Conservation (phyloP, 495 filamentous ascomycete genomes). For the Trypethelium eluteriae region DNA sequence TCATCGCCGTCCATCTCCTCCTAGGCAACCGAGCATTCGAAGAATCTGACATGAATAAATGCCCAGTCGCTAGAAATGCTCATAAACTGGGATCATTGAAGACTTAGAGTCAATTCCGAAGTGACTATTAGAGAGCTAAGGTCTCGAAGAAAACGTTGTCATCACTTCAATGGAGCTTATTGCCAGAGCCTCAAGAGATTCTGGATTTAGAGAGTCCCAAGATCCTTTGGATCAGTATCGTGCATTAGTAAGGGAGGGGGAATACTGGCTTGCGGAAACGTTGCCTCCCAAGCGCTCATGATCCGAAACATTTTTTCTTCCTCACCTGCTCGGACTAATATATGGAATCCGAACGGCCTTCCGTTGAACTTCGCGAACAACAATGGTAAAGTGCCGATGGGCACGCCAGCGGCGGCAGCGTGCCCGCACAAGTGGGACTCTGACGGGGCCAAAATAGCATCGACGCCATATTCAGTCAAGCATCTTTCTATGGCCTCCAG, state of each 20-base stretch:
- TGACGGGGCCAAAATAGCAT: constrained; percentile 9
- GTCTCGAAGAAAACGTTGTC: constrained; percentile 6
- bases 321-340: background rate
- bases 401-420: constrained; percentile 4
- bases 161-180: background rate
- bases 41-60: too few relatives aligned
- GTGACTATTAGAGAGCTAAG: constrained; percentile 4
- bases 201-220: background rate
- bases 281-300: constrained; percentile 10
- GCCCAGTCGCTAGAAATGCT: background rate
- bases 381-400: constrained; percentile 3
- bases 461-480: background rate
- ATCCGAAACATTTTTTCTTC: constrained; percentile 8
- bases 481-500: constrained; percentile 3
- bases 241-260: constrained; percentile 8
- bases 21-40: too few relatives aligned
- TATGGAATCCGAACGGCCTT: constrained; percentile 7
- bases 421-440: constrained; percentile 7
- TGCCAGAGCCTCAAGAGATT: background rate
- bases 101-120: background rate
- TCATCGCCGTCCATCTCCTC: too few relatives aligned
- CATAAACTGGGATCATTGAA: background rate
- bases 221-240: constrained; percentile 5
- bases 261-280: background rate
- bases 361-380: background rate